Evolutionary conservation across 2,329 filamentous ascomycete species (phyloP).

Genomic region (Ceratocystis destructans): DNA sequence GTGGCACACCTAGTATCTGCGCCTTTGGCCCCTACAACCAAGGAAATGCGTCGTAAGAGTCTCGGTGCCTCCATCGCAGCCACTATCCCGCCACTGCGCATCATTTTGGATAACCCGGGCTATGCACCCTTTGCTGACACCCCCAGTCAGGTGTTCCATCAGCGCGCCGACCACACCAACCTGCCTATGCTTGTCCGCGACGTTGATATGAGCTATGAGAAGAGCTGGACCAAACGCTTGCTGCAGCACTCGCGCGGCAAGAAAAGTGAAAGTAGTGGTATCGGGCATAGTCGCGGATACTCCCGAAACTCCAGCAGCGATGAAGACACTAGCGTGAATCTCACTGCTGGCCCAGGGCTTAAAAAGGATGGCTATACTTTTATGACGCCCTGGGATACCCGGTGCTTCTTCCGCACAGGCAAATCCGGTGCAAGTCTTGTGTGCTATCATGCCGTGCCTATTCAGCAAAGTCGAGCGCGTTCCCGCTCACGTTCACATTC

Average conservation of each 20-base stretch:
- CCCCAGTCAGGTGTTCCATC: constrained; percentile 20
- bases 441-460: constrained; percentile 57
- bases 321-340: constrained; percentile 13
- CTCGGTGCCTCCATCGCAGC: constrained; percentile 1
- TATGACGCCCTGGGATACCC: constrained; percentile 70
- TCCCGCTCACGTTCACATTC: constrained; percentile 22
- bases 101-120: constrained; percentile 17
- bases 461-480: constrained; percentile 22
- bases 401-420: constrained; percentile 73
- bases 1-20: constrained; percentile 14
- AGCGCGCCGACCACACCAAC: not conserved
- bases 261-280: constrained; percentile 9
- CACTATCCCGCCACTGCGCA: constrained; percentile 14
- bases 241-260: constrained; percentile 18
- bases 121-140: constrained; percentile 16
- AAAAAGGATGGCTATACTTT: constrained; percentile 61
- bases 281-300: constrained; percentile 22
- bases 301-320: constrained; percentile 2
- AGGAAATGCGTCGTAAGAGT: constrained; percentile 13
- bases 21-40: not conserved
- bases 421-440: constrained; percentile 59
- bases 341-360: constrained; percentile 33
- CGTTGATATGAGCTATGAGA: constrained; percentile 44
- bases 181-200: constrained; percentile 32
- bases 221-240: constrained; percentile 25